Base-by-base conservation (phyloP, 257 asterid genomes). In the Orobanche coerulescens region DNA sequence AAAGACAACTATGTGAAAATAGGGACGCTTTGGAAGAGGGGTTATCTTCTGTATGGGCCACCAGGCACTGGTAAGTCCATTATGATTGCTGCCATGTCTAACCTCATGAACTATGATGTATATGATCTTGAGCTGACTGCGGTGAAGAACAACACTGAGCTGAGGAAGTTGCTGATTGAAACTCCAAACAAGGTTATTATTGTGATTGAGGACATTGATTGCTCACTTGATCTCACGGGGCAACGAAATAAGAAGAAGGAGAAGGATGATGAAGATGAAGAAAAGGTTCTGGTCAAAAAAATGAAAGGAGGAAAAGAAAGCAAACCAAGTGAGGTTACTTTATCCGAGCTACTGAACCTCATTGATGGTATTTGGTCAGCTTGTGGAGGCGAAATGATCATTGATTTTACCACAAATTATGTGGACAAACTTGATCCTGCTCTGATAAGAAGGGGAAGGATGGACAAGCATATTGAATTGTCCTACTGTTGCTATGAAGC, bases 281-380 rank as follows among this genome's bases (percentile, higher is more conserved):
- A 53, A 58, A 47, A 52, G 48, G n/a, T n/a, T 42, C 0, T 48
- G 71, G n/a, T n/a, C 67, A 73, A 74, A 44, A n/a, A n/a, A n/a
- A n/a, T n/a, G 62, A 12, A 2, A 42, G 57, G 67, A 70, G 62
- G 66, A 63, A 19, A 42, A 66, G 15, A n/a, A n/a, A n/a, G n/a
- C n/a, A 69, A 58, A 51, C 25, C 42, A 25, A 75, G 83, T 22
- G 66, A 71, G 75, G 80, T 84, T 4, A 81, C 88, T 0, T 70
- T 84, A 0, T 84, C 88, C 0, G 92, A 88, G 65, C 78, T 81
- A 0, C 76, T 84, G 4, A 84, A 84, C 59, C 77, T 79, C 74
- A 81, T 84, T 0, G 93, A 84, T n/a, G 84, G 89, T 6, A 76
- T 84, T 1, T 84, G 92, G 88, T 84, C 92, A 23, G 77, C 81